phyloP scores from a whole-genome alignment of 208 protist genomes.

The Acanthamoeba castellanii region DNA sequence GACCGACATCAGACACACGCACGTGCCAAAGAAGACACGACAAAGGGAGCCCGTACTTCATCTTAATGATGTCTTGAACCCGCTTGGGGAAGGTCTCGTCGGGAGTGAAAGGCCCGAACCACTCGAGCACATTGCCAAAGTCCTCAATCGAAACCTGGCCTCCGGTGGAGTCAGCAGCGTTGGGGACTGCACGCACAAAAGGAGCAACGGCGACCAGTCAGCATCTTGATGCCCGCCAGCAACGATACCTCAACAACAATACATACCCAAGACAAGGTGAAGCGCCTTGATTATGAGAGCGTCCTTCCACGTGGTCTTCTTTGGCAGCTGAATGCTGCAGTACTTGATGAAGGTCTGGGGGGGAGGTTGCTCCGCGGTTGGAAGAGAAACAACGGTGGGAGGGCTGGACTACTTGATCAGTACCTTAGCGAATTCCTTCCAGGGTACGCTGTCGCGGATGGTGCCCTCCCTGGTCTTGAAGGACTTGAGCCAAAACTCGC shows the following conservation, averaged over 20 bases:
- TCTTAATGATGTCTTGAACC: conserved; percentile 48
- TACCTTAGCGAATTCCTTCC: conserved; percentile 64
- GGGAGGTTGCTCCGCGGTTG: too few relatives aligned
- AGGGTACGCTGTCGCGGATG: conserved; percentile 55
- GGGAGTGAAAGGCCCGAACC: conserved; percentile 69
- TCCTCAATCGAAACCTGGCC: conserved; percentile 64
- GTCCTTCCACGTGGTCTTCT: conserved; percentile 64
- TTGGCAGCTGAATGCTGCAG: conserved; percentile 51
- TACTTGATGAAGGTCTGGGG: conserved; percentile 45
- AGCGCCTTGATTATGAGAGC: conserved; percentile 48
- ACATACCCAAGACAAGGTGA: conserved; percentile 49
- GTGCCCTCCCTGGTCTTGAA: conserved; percentile 66
- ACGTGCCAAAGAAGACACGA: background rate
- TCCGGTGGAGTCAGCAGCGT: conserved; percentile 9
- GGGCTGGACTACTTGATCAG: background rate
- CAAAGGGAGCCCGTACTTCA: background rate
- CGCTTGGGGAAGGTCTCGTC: conserved; percentile 15
- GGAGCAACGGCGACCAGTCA: background rate
- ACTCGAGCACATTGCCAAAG: conserved; percentile 65
- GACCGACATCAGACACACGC: background rate
- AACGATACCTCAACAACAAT: background rate
- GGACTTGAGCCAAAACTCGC: conserved; percentile 69
- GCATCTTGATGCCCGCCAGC: background rate
- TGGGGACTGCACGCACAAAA: conserved; percentile 3
- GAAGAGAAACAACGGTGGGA: background rate